phyloP scores from a whole-genome alignment of 176 grass and related monocot genomes.

The Eleusine coracana region DNA sequence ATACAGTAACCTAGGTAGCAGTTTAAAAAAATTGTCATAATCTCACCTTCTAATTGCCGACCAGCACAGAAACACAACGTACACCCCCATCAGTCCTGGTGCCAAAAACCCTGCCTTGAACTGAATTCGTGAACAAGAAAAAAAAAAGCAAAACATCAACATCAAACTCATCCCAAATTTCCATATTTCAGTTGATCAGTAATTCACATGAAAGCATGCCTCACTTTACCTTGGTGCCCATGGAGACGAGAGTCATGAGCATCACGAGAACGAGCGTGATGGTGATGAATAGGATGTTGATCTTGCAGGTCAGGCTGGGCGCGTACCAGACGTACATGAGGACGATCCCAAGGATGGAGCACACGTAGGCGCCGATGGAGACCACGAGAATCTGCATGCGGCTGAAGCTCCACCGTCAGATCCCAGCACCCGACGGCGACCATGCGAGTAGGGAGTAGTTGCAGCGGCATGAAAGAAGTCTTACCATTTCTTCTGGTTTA shows the following conservation, averaged over 20 bases:
- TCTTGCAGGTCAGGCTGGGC: constrained; percentile 53
- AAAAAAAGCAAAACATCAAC: neutral
- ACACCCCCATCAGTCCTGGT: constrained; percentile 88
- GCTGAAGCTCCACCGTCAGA: constrained; percentile 46
- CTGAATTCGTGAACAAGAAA: constrained; percentile 2
- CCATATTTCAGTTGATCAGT: neutral
- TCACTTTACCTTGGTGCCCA: constrained; percentile 62
- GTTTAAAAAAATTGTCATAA: neutral
- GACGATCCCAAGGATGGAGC: constrained; percentile 68
- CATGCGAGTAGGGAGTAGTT: neutral
- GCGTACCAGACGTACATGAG: constrained; percentile 93
- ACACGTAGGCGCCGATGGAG: constrained; percentile 59
- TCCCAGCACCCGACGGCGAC: neutral
- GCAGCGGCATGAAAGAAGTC: neutral
- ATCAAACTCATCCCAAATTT: neutral
- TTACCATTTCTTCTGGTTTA: constrained; percentile 77
- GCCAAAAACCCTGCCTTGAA: constrained; percentile 82
- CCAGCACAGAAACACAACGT: constrained; percentile 95
- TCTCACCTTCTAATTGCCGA: constrained; percentile 80
- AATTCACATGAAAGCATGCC: neutral
- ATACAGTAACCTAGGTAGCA: neutral
- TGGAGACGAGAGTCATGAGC: constrained; percentile 74
- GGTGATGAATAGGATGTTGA: constrained; percentile 96
- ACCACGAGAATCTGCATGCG: constrained; percentile 62
- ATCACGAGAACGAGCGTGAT: constrained; percentile 71